Percentiles rank a stretch among this genome's conserved stretches.
These are phyloP conservation scores for Setaria viridis DNA, from an alignment of 202 grass and related monocot genomes.

Conservation along the genomic window DNA sequence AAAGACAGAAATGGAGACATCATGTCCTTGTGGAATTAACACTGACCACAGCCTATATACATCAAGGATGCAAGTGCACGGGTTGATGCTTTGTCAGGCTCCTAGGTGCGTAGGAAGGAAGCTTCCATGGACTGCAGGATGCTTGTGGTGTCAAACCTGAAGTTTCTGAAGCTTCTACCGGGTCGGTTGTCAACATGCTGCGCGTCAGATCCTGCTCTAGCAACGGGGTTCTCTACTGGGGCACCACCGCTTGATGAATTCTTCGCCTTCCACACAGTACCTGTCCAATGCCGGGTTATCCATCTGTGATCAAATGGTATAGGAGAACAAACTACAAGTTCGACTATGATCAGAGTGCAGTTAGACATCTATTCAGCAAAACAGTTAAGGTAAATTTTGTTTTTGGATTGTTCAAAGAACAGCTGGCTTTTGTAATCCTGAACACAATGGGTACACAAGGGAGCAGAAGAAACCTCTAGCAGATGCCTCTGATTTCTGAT, in stretches of 20 bases:
- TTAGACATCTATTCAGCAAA: background rate
- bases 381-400: background rate
- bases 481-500: constrained; percentile 79
- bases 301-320: background rate
- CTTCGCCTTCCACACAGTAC: constrained; percentile 80
- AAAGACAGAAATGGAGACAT: background rate
- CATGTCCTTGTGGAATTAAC: background rate
- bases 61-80: constrained; percentile 39
- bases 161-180: constrained; percentile 89
- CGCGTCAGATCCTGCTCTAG: constrained; percentile 50
- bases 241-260: constrained; percentile 45
- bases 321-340: background rate
- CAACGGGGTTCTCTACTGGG: constrained; percentile 52
- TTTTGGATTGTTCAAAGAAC: background rate
- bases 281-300: constrained; percentile 34
- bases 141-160: constrained; percentile 71
- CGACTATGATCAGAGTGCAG: background rate
- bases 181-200: constrained; percentile 66
- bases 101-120: constrained; percentile 60
- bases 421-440: background rate
- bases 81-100: constrained; percentile 40
- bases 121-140: constrained; percentile 85
- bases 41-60: constrained; percentile 42
- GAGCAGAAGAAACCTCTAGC: constrained; percentile 72
- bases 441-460: constrained; percentile 21